Evolutionary conservation across 192 early-diverging fungal species (phyloP).

Genomic region (Linnemannia exigua): DNA sequence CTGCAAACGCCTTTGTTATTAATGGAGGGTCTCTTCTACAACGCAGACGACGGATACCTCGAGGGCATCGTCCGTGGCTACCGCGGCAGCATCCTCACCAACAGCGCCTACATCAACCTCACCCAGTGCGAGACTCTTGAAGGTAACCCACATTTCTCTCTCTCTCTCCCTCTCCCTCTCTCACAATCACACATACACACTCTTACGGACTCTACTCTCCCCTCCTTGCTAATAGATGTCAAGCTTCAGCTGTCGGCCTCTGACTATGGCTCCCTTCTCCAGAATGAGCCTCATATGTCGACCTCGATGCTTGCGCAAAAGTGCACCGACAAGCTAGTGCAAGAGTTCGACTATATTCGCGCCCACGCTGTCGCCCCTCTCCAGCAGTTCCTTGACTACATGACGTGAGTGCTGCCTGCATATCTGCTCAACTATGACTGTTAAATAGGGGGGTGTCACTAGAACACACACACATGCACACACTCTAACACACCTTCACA

Average conservation of each 20-base stretch:
- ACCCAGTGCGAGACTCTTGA: conserved; percentile 99
- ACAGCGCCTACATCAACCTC: conserved; percentile 91
- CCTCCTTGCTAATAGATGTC: conserved; percentile 75
- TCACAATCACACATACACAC: neutral
- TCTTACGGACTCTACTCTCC: neutral
- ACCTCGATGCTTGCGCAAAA: conserved; percentile 94
- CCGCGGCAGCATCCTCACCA: conserved; percentile 87
- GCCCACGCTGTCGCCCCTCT: conserved; percentile 87
- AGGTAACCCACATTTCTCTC: conserved; percentile 61
- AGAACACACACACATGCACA: neutral
- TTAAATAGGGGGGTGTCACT: neutral
- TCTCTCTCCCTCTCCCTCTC: too few species aligned
- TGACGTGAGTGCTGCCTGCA: conserved; percentile 76
- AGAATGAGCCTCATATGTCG: conserved; percentile 96
- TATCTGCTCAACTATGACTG: neutral
- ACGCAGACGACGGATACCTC: conserved; percentile 91
- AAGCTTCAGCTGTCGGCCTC: conserved; percentile 95
- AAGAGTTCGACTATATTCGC: conserved; percentile 94
- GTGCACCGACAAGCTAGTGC: conserved; percentile 89
- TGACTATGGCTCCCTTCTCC: conserved; percentile 94
- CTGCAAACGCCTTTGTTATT: neutral
- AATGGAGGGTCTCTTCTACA: conserved; percentile 77
- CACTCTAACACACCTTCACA: too few species aligned
- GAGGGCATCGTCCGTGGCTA: conserved; percentile 97
- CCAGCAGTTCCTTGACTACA: conserved; percentile 94